phyloP scores from a whole-genome alignment of 306 rosid genomes.

The Lotus japonicus region DNA sequence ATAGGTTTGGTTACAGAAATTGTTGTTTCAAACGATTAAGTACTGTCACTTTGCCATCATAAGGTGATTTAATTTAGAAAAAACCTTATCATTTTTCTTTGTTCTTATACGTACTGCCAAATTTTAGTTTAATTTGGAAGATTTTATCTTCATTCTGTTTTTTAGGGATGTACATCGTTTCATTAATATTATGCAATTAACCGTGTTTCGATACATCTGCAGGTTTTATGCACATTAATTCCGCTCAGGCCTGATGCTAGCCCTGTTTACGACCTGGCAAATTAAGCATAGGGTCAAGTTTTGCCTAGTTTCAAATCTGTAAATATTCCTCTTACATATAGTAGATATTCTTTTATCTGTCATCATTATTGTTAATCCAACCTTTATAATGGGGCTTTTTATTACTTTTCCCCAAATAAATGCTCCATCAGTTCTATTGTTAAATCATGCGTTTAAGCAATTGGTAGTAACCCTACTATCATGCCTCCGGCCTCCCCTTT shows the following conservation, averaged over 20 bases:
- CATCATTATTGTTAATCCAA: constrained; percentile 21
- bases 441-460: constrained; percentile 24
- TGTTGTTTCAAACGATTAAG: background rate
- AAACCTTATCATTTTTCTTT: too few relatives aligned
- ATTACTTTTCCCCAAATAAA: constrained; percentile 31
- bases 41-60: background rate
- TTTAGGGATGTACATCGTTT: constrained; percentile 13
- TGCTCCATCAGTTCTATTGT: constrained; percentile 32
- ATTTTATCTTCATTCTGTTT: constrained; percentile 7
- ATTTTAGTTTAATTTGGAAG: background rate
- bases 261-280: constrained; percentile 31
- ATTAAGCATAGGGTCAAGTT: constrained; percentile 23
- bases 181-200: constrained; percentile 9
- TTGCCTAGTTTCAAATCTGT: constrained; percentile 40
- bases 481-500: too few relatives aligned
- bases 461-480: background rate
- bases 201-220: constrained; percentile 37
- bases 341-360: constrained; percentile 5
- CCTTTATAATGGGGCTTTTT: constrained; percentile 18
- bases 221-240: constrained; percentile 17
- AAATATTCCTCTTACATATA: constrained; percentile 36
- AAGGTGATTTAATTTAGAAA: background rate
- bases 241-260: constrained; percentile 14
- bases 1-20: background rate
- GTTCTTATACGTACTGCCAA: background rate